Conservation (phyloP, 768 basidiomycete species). For the Leucogyrophana mollusca region DNA sequence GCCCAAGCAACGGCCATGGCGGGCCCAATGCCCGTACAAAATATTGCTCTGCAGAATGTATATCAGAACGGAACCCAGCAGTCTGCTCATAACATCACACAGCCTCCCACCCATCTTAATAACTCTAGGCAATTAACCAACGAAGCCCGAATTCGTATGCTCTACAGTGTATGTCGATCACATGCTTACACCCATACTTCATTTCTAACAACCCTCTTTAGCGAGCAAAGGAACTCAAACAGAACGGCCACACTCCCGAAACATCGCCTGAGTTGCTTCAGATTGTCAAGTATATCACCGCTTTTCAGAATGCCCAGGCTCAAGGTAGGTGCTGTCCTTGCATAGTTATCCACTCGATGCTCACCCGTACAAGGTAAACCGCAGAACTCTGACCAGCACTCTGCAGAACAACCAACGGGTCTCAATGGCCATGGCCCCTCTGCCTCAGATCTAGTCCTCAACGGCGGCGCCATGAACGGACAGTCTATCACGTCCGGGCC, state of each 20-base stretch:
- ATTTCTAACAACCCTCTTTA: slow-evolving; percentile 17
- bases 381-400: slow-evolving; percentile 15
- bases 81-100: slow-evolving; percentile 3
- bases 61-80: slow-evolving; percentile 3
- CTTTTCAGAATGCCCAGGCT: slow-evolving; percentile 28
- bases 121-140: slow-evolving; percentile 1
- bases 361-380: neutral
- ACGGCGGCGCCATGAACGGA: slow-evolving; percentile 28
- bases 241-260: slow-evolving; percentile 45
- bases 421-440: slow-evolving; percentile 51
- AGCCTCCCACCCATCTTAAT: slow-evolving; percentile 1
- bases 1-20: slow-evolving; percentile 17
- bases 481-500: slow-evolving; percentile 47
- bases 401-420: slow-evolving; percentile 32
- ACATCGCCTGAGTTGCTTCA: slow-evolving; percentile 41
- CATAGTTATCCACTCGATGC: slow-evolving; percentile 19
- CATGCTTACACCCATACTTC: neutral
- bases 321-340: slow-evolving; percentile 22
- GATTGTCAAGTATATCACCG: slow-evolving; percentile 37
- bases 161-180: slow-evolving; percentile 13
- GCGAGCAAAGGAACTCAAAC: slow-evolving; percentile 43
- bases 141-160: slow-evolving; percentile 24
- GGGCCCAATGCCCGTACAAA: slow-evolving; percentile 20
- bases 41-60: too few species aligned
- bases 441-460: slow-evolving; percentile 16